Evolutionary conservation across 305 asterid genomes (phyloP).

Genomic region (Rubia balearica): DNA sequence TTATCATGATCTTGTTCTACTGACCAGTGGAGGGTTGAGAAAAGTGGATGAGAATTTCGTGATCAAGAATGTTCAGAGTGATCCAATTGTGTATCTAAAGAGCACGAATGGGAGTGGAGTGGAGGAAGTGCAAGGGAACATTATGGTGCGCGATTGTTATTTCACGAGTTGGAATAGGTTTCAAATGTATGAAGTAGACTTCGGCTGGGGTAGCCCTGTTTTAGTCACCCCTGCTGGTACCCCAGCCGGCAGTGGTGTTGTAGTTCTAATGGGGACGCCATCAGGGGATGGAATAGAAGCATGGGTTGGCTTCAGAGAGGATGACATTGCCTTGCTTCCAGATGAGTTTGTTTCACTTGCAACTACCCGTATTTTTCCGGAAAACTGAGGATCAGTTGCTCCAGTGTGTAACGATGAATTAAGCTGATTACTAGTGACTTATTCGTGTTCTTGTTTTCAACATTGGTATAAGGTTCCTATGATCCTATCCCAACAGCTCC

Average conservation of each 20-base stretch:
- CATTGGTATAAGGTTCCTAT: background rate
- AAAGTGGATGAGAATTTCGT: background rate
- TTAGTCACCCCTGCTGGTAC: conserved; percentile 9
- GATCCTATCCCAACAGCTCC: background rate
- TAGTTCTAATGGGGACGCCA: background rate
- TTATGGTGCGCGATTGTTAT: conserved; percentile 1
- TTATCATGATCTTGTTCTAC: background rate
- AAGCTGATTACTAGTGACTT: background rate
- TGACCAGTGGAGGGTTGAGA: background rate
- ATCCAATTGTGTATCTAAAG: background rate
- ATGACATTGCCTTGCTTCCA: background rate
- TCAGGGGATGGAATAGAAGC: conserved; percentile 5
- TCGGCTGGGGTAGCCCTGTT: conserved; percentile 8
- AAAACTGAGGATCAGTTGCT: background rate
- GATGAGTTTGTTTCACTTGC: conserved; percentile 6
- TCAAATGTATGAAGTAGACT: conserved; percentile 9
- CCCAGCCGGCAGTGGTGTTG: conserved; percentile 7
- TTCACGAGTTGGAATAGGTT: conserved; percentile 9
- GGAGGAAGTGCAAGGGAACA: background rate
- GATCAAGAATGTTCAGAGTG: conserved; percentile 1
- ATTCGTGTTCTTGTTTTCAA: background rate
- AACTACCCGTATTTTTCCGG: background rate
- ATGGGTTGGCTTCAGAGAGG: conserved; percentile 8
- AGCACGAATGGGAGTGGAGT: background rate
- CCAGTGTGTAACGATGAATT: background rate